These are phyloP conservation scores for Neofusicoccum kwambonambiense DNA, from an alignment of 2,329 filamentous ascomycete genomes.

Conservation along the genomic window DNA sequence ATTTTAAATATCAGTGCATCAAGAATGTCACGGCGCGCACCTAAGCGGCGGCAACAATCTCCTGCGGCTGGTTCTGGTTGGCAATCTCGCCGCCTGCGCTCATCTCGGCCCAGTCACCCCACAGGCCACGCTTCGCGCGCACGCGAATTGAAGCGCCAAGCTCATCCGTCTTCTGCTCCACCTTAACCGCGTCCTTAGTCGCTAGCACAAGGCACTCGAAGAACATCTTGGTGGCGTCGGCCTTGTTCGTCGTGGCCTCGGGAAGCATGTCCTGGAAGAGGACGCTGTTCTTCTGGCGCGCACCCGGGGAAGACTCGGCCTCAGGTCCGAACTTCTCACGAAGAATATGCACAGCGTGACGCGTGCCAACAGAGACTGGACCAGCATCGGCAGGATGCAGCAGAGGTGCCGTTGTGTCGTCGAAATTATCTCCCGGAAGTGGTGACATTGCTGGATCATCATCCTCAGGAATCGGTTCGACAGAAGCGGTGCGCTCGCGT, in stretches of 20 bases:
- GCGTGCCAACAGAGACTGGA: constrained; percentile 85
- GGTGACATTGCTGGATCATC: constrained; percentile 38
- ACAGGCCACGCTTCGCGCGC: constrained; percentile 89
- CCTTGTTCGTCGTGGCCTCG: constrained; percentile 74
- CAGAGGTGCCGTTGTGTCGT: constrained; percentile 73
- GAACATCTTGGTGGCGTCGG: constrained; percentile 98
- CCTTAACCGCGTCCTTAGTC: constrained; percentile 96
- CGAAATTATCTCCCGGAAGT: constrained; percentile 61
- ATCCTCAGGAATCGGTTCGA: constrained; percentile 20
- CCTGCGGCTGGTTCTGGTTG: constrained; percentile 23
- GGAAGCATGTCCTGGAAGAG: constrained; percentile 91
- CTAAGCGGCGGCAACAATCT: neutral
- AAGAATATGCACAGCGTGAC: constrained; percentile 92
- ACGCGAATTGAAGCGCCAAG: constrained; percentile 81
- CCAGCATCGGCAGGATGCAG: constrained; percentile 81
- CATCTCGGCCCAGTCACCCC: constrained; percentile 91
- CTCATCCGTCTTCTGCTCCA: constrained; percentile 73
- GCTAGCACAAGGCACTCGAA: constrained; percentile 94
- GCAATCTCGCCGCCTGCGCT: constrained; percentile 49
- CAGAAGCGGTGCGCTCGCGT: constrained; percentile 12
- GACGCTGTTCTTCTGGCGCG: constrained; percentile 73
- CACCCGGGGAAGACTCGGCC: constrained; percentile 63
- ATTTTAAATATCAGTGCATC: neutral
- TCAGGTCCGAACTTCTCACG: constrained; percentile 81
- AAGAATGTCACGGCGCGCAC: neutral